Evolutionary conservation across 2,329 filamentous ascomycete genomes (phyloP), one percentile per base, ranked within the genome.

Genomic region (Diplodia corticola): DNA sequence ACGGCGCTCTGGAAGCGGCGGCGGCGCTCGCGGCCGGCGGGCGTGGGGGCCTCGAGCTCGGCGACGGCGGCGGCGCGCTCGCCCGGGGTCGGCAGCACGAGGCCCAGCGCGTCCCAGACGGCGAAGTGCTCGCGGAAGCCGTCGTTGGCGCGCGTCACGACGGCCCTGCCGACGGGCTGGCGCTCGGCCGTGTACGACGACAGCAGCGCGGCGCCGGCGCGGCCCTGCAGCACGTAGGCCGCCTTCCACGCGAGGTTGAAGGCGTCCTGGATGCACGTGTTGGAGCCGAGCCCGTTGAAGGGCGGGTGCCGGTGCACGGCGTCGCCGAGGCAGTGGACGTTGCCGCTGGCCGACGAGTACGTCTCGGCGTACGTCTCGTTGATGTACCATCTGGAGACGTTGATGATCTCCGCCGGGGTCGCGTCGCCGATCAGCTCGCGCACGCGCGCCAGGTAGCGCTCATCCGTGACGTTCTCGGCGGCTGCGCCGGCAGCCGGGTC

Each of bases 121-220:
- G 74, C 75, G 0, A 70, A 66, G 69, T 88, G 86, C 55, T 86
- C 83, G 6, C 82, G 78, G 40, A 87, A 78, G 4, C 82, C 83
- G 69, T 87, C 79, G 71, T 89, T 89, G 9, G 86, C 85, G 2
- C 86, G 80, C 4, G 79, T 80, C 57, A 88, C 80, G 49, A 87
- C 76, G 17, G 69, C 85, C 17, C 37, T 13, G 37, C 73, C 75
- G 10, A 78, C 72, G 5, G 76, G 77, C 64, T 78, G 75, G 22
- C 77, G 75, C 60, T 79, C 77, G 20, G 53, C 51, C 33, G 68
- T 73, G 70, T 72, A 78, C 0, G 72, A 71, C 1, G 69, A 60
- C 3, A 79, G 72, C 2, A 79, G 69, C 0, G 37, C 67, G 1
- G 70, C 61, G 17, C 63, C 50, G 2, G 77, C 76, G 12, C 69